Base-by-base conservation (phyloP, 2,329 filamentous ascomycete species). In the Lachnellula hyalina region DNA sequence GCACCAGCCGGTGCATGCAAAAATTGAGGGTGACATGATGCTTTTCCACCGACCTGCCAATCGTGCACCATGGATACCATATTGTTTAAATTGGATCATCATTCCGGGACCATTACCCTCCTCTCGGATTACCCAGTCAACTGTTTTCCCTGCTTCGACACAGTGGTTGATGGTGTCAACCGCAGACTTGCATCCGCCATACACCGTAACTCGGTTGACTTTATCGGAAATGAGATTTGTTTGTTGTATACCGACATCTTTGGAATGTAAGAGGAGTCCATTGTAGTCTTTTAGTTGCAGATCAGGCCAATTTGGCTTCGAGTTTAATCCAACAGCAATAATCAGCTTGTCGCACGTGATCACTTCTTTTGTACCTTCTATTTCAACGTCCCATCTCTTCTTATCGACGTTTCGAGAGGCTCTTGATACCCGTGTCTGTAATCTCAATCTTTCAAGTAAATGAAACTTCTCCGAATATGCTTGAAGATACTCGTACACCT, bases 91-190 rank as follows among this genome's bases (percentile, higher is more conserved):
- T 36, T 57, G 42, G 1, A 58, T 47, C 52, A 60, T 60, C 55
- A 56, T 52, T 5, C 55, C 53, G 6, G 55, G 58, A 5, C 58
- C 55, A 38, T 56, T 58, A 0, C 55, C 58, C 7, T 52, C 42
- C 4, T 50, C 50, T 12, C 58, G 52, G 28, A 58, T 58, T 11
- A 58, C 32, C 58, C 58, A 60, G 23, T 58, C 55, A 11, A 58
- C 53, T n/a, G 48, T 50, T 45, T 60, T 60, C 3, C 57, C 55
- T 14, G 51, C 46, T 34, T 41, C 21, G 11, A 54, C 41, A 28
- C 50, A 56, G 12, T 52, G 47, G 19, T 47, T 55, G 14, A 56
- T 47, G 14, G 58, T 47, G 48, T 60, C 58, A 11, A 54, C 32
- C 4, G 52, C 55, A 2, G 53, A 58, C 38, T 58, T 58, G 42